phyloP scores from a whole-genome alignment of 2,329 filamentous ascomycete species.

The Fusarium metavorans region DNA sequence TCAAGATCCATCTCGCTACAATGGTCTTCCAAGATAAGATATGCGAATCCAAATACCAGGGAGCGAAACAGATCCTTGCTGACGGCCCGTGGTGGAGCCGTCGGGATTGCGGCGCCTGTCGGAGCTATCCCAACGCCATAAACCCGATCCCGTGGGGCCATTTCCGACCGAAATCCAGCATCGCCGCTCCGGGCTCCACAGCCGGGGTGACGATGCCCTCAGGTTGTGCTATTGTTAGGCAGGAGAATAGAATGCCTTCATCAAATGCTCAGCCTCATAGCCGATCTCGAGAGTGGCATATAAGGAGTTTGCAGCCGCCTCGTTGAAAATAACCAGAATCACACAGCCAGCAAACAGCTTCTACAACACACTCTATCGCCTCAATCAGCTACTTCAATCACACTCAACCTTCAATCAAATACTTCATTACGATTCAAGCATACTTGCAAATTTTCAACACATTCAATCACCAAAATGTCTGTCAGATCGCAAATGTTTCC shows the following conservation, averaged over 20 bases:
- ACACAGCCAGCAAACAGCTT: not conserved
- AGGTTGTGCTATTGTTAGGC: not conserved
- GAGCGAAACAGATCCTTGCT: not conserved
- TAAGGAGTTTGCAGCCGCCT: not conserved
- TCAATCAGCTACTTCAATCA: not conserved
- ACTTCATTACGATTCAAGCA: not conserved
- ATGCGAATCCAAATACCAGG: not conserved
- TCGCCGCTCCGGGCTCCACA: constrained; percentile 3
- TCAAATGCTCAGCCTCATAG: not conserved
- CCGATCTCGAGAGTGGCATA: not conserved
- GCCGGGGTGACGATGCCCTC: not conserved
- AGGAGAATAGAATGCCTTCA: not conserved
- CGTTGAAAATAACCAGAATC: not conserved
- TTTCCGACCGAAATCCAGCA: constrained; percentile 25
- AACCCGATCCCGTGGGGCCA: constrained; percentile 31
- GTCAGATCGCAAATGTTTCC: constrained; percentile 32
- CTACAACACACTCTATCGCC: not conserved
- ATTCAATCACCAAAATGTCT: constrained; percentile 12
- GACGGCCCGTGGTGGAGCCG: not conserved
- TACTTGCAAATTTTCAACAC: not conserved
- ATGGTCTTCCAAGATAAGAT: not conserved
- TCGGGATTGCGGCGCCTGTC: constrained; percentile 29
- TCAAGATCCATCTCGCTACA: not conserved
- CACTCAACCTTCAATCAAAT: not conserved
- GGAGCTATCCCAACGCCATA: constrained; percentile 23